Evolutionary conservation across 257 asterid genomes (phyloP), one percentile per base, ranked within the genome.

Genomic region (Anisodus acutangulus): DNA sequence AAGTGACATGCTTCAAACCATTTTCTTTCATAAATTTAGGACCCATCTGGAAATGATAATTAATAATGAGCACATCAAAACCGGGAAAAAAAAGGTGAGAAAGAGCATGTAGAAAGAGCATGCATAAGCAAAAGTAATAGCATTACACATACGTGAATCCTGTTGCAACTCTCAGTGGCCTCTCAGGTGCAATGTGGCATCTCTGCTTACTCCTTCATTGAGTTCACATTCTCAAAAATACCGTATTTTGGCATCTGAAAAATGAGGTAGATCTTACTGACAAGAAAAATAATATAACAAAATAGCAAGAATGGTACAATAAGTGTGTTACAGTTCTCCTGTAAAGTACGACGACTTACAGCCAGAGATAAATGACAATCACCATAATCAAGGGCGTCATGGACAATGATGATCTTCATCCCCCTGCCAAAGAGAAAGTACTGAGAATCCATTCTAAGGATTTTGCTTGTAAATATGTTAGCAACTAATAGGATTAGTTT

Each of bases 121-220:
- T 19, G 62, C 4, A n/a, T 71, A 12, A 47, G 80, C 41, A 47
- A 72, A 72, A 72, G 59, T 19, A 72, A 19, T 22, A 47, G 66
- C 84, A 80, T 31, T 95, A 82, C 92, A 95, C 98, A 89, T 92
- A 91, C 83, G 96, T 86, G 91, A 97, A 97, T 79, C 99, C 97
- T 85, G 98, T 97, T n/a, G 99, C 97, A 72, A 97, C 95, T 92
- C 99, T 88, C 85, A 97, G 89, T 80, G 98, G 98, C 87, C 95
- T 95, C 89, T 93, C 95, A 66, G 96, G 89, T 39, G 95, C 99
- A 97, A 72, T 97, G 98, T 68, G 98, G 93, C 99, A 97, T 97
- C 86, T 90, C 88, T 31, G 94, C 93, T 11, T 94, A 94, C 90
- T 97, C 99, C 86, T 91, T 87, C 88, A 97, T 83, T 69, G 99